Percentiles rank a stretch among this genome's conserved stretches.
Conservation (phyloP, 257 asterid species). For the Eustoma russellianum region DNA sequence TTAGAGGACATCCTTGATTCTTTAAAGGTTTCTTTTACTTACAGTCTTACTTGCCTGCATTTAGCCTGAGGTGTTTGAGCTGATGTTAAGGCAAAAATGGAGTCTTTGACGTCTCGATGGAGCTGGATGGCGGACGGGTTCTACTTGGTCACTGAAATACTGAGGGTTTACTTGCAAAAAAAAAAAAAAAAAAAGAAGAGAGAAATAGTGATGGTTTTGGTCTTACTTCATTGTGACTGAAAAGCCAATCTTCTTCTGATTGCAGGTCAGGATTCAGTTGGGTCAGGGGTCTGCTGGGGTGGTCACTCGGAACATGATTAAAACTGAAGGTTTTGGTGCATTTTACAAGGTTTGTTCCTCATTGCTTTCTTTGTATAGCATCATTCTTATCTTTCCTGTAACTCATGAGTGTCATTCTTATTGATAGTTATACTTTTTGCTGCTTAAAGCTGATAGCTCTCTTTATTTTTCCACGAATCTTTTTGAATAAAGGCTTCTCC, state of each 20-base stretch:
- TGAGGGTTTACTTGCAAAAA: no score
- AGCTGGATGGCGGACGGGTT: not conserved
- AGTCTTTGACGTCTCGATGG: not conserved
- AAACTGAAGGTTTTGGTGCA: slow-evolving; percentile 76
- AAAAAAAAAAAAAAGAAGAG: no score
- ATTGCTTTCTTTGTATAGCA: not conserved
- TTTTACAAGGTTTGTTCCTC: slow-evolving; percentile 69
- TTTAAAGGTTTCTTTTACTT: not conserved
- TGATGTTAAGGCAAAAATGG: not conserved
- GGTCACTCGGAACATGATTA: slow-evolving; percentile 67
- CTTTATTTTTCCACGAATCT: no score
- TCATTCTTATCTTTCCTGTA: no score
- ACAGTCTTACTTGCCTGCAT: not conserved
- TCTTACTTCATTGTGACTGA: slow-evolving; percentile 3
- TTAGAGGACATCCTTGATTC: not conserved
- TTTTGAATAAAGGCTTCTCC: no score
- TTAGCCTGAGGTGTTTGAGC: not conserved
- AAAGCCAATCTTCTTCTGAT: slow-evolving; percentile 9
- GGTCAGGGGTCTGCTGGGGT: slow-evolving; percentile 91
- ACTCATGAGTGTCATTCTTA: not conserved
- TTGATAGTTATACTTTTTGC: not conserved
- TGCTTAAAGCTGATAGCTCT: not conserved
- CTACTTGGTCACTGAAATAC: no score
- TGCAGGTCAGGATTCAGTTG: slow-evolving; percentile 91
- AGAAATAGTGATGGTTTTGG: not conserved